These are phyloP conservation scores for Penicillium paxilli DNA, from an alignment of 495 filamentous ascomycete species.

Conservation along the genomic window DNA sequence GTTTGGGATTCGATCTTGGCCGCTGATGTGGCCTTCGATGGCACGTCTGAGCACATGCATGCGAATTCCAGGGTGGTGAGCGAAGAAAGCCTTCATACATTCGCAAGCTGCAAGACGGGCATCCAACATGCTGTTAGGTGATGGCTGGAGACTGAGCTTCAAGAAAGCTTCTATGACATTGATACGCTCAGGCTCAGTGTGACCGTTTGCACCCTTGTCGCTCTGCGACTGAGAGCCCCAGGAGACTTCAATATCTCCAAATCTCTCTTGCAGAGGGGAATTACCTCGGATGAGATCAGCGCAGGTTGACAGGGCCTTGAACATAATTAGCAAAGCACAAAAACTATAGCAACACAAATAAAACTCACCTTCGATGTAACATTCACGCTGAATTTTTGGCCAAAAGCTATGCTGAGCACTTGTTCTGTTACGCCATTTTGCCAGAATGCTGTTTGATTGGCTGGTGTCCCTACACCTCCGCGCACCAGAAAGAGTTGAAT, in stretches of 20 bases:
- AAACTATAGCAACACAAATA: conserved; percentile 8
- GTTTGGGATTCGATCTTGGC: conserved; percentile 85
- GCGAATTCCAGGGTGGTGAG: conserved; percentile 73
- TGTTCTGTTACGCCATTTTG: conserved; percentile 78
- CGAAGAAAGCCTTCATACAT: conserved; percentile 91
- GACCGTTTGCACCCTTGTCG: conserved; percentile 39
- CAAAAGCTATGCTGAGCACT: conserved; percentile 81
- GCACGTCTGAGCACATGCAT: conserved; percentile 84
- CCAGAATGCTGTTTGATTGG: conserved; percentile 86
- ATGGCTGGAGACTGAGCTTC: conserved; percentile 74
- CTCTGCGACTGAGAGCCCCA: conserved; percentile 31
- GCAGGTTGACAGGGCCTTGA: conserved; percentile 76
- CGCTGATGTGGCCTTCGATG: conserved; percentile 80
- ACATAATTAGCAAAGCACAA: conserved; percentile 15
- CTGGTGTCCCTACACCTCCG: conserved; percentile 74
- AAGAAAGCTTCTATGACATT: conserved; percentile 95
- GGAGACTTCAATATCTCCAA: conserved; percentile 69
- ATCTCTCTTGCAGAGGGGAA: conserved; percentile 73
- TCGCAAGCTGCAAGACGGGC: conserved; percentile 81
- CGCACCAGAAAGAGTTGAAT: conserved; percentile 80
- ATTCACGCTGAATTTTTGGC: conserved; percentile 66
- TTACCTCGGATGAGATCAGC: conserved; percentile 89
- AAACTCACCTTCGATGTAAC: conserved; percentile 83
- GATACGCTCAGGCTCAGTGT: conserved; percentile 54
- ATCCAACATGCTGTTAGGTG: conserved; percentile 67